Percentiles rank a stretch among this genome's conserved stretches.
Conservation (phyloP, 768 basidiomycete species). For the Mrakia gelida region DNA sequence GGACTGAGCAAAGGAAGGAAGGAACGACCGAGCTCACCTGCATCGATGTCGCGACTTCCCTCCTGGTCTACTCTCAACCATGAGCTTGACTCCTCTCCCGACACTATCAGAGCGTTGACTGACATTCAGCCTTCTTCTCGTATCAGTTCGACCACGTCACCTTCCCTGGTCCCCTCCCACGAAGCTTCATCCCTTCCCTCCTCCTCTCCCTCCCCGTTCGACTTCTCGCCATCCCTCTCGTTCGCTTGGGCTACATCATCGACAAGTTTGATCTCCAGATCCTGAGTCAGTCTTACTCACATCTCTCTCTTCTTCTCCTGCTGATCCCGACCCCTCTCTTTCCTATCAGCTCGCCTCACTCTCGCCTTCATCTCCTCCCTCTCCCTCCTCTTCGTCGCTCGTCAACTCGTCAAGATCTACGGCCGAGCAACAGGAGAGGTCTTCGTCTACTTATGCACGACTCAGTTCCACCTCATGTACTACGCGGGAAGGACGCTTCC, state of each 20-base stretch:
- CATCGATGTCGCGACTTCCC: neutral
- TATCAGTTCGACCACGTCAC: conserved; percentile 80
- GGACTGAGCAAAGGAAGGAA: neutral
- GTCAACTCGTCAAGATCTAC: conserved; percentile 61
- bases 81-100: neutral
- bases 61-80: neutral
- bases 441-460: conserved; percentile 65
- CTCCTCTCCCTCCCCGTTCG: neutral
- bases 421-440: conserved; percentile 56
- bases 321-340: too few species aligned
- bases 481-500: conserved; percentile 92
- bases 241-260: conserved; percentile 48
- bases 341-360: conserved; percentile 61
- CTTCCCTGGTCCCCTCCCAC: conserved; percentile 83
- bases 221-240: conserved; percentile 58
- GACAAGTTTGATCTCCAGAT: conserved; percentile 69
- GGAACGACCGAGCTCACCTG: neutral
- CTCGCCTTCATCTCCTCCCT: conserved; percentile 64
- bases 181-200: conserved; percentile 77
- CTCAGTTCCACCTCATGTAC: conserved; percentile 87
- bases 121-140: neutral
- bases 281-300: conserved; percentile 59
- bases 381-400: conserved; percentile 60
- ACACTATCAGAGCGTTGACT: neutral
- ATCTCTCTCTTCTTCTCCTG: neutral